Evolutionary conservation across 176 grass and related monocot species (phyloP), one percentile per base, ranked within the genome.

Genomic region (Thalia dealbata): DNA sequence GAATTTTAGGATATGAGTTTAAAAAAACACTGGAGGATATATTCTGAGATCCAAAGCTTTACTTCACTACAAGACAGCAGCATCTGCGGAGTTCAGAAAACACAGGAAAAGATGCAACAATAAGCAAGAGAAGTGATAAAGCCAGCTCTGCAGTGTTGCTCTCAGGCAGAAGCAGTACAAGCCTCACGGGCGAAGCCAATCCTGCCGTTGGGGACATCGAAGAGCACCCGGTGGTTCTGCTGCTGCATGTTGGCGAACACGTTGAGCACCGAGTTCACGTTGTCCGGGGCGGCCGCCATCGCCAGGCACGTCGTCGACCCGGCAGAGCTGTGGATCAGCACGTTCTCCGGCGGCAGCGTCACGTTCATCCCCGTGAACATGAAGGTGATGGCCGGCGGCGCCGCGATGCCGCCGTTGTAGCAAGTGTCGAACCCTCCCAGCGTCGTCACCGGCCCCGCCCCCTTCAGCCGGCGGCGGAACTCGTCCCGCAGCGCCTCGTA

Each of bases 371-470:
- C 83, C 3, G 77, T 76, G 83, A 96, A 88, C 71, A 66, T 12
- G 51, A 91, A 72, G 52, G 76, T 80, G 1, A 96, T 4, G 45
- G 50, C 28, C 6, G 88, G 88, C 55, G 78, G 38, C 1, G 42
- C 52, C 14, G 78, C 73, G 7, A 64, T 78, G 22, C 71, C 69
- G 69, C 67, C 75, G 66, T 60, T 90, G 87, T 89, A 96, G 85
- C 92, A 96, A 18, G 92, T 96, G 86, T 96, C 92, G 52, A 96
- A 96, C 4, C 92, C 92, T 0, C 92, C 92, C 6, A 91, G 89
- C 12, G 92, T 86, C 0, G 89, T 86, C 19, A 78, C 81, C 66
- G 91, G 61, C 26, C 70, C 70, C 0, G 86, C 75, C 0, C 69
- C 78, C 25, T 52, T 38, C 12, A 96, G 73, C 75, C 89, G 86